phyloP scores from a whole-genome alignment of 495 filamentous ascomycete species.

The Neurospora terricola region DNA sequence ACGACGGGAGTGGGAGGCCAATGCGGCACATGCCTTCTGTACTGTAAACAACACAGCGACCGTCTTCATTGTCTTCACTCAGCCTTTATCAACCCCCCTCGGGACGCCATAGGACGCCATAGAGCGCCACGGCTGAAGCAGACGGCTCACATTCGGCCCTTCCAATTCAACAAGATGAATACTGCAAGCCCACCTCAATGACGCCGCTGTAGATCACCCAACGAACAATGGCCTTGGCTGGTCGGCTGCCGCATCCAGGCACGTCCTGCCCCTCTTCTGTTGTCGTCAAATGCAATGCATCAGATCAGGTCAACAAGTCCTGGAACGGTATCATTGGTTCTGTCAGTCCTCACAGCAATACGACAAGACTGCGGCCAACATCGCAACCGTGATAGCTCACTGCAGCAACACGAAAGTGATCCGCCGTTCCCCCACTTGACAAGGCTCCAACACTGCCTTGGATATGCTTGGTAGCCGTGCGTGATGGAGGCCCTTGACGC shows the following conservation, averaged over 20 bases:
- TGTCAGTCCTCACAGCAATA: background rate
- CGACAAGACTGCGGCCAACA: background rate
- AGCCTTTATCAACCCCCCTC: background rate
- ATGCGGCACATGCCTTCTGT: background rate
- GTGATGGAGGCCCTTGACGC: background rate
- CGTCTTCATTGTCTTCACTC: background rate
- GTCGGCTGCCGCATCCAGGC: conserved; percentile 1
- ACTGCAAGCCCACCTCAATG: conserved; percentile 3
- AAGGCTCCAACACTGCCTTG: background rate
- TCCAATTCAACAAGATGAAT: conserved; percentile 6
- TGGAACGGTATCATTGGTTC: background rate
- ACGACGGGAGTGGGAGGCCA: background rate
- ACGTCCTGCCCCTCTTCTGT: background rate
- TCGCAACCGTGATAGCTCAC: background rate
- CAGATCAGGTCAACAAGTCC: background rate
- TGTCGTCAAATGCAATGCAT: background rate
- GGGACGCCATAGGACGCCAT: background rate
- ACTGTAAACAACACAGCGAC: background rate
- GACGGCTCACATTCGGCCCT: conserved; percentile 18
- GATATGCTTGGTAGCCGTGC: background rate
- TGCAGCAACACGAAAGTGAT: background rate
- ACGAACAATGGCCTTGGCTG: background rate
- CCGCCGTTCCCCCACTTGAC: background rate
- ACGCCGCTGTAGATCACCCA: background rate
- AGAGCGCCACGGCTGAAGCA: conserved; percentile 12